phyloP scores from a whole-genome alignment of 768 basidiomycete species.

The Podaxis mareebaensis region DNA sequence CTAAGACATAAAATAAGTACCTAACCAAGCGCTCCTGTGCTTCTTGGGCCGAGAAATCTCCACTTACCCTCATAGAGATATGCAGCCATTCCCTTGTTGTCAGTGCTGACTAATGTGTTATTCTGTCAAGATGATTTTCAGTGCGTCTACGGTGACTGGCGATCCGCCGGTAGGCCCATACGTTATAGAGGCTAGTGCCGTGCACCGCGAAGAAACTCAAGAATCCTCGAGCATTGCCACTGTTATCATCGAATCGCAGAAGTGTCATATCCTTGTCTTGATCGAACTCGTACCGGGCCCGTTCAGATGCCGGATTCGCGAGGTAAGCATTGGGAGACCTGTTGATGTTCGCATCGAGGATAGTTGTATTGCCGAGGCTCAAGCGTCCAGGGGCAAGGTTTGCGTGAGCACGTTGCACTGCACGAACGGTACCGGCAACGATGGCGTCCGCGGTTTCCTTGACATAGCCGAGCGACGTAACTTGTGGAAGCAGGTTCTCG shows the following conservation, averaged over 20 bases:
- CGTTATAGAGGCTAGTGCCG: slow-evolving; percentile 79
- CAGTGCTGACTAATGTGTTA: slow-evolving; percentile 77
- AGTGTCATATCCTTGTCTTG: slow-evolving; percentile 76
- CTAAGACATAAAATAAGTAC: slow-evolving; percentile 32
- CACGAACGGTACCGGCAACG: slow-evolving; percentile 64
- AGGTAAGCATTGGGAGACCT: slow-evolving; percentile 76
- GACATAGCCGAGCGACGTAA: slow-evolving; percentile 75
- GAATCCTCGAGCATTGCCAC: slow-evolving; percentile 62
- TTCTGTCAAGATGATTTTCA: slow-evolving; percentile 45
- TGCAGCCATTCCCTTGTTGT: slow-evolving; percentile 88
- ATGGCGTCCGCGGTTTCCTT: slow-evolving; percentile 72
- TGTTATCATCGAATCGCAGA: slow-evolving; percentile 60
- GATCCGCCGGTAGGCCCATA: slow-evolving; percentile 25
- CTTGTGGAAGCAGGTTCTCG: slow-evolving; percentile 75
- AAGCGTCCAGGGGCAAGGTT: slow-evolving; percentile 61
- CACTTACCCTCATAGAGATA: slow-evolving; percentile 69
- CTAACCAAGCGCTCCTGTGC: not conserved
- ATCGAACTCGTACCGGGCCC: slow-evolving; percentile 65
- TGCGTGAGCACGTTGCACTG: slow-evolving; percentile 67
- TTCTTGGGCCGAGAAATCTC: not conserved
- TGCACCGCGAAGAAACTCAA: slow-evolving; percentile 79
- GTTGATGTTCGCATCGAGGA: slow-evolving; percentile 70
- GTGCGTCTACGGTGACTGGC: not conserved
- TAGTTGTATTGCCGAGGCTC: slow-evolving; percentile 66
- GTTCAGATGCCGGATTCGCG: slow-evolving; percentile 71